Percentiles rank a stretch among this genome's conserved stretches.
These are phyloP conservation scores for Globisporangium spiculum DNA, from an alignment of 352 stramenopile species.

Conservation along the genomic window DNA sequence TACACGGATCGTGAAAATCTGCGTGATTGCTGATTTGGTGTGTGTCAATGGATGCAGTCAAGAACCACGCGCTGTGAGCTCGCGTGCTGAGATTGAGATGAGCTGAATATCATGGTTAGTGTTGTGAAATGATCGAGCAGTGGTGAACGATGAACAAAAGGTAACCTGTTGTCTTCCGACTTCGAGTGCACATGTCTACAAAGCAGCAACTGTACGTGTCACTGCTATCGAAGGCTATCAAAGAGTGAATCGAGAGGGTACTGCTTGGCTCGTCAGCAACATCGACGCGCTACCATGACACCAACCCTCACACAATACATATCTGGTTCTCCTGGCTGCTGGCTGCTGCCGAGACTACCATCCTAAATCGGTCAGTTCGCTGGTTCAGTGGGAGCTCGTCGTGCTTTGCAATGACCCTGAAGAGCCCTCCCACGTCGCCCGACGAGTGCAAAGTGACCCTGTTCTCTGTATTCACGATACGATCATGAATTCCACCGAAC, in stretches of 20 bases:
- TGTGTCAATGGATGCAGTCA: neutral
- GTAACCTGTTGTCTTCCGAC: neutral
- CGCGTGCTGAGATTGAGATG: neutral
- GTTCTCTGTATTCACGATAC: neutral
- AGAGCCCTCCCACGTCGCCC: neutral
- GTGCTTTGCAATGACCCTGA: neutral
- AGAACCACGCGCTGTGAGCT: neutral
- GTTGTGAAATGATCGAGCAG: neutral
- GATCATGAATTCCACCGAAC: neutral
- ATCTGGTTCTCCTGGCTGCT: no score
- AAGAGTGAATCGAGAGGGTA: neutral
- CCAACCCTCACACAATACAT: neutral
- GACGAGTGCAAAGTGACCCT: neutral
- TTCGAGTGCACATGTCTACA: neutral
- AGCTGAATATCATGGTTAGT: neutral
- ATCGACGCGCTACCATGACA: neutral
- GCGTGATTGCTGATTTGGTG: neutral
- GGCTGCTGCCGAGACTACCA: neutral
- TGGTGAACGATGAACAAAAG: neutral
- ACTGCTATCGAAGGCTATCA: neutral
- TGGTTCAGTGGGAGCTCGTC: conserved; percentile 3
- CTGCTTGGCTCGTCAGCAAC: neutral
- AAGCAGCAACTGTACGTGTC: neutral
- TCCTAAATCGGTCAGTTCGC: neutral
- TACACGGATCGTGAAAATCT: neutral